These are phyloP conservation scores for Antitrichia curtipendula DNA, from an alignment of 225 moss, liverwort and hornwort species.

Conservation along the genomic window DNA sequence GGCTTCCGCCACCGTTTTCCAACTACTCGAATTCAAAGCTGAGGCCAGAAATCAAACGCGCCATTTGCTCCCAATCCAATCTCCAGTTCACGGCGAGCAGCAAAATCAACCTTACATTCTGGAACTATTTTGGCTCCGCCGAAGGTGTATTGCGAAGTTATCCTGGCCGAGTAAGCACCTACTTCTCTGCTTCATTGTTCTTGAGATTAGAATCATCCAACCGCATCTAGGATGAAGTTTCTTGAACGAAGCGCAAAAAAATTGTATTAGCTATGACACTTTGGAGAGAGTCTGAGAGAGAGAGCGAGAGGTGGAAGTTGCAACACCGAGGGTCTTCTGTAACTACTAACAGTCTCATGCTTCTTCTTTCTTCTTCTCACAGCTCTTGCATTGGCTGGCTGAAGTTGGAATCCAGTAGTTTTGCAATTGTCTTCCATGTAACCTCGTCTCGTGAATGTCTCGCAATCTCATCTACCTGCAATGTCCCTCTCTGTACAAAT, in stretches of 20 bases:
- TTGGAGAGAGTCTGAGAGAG: neutral
- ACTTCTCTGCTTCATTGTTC: neutral
- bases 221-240: neutral
- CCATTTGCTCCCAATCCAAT: slow-evolving; percentile 35
- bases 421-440: neutral
- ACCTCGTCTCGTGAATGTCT: neutral
- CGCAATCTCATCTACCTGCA: neutral
- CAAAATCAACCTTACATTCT: slow-evolving; percentile 24
- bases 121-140: slow-evolving; percentile 38
- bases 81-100: slow-evolving; percentile 39
- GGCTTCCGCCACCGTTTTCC: slow-evolving; percentile 20
- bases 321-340: neutral
- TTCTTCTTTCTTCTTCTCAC: neutral
- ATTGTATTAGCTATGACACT: neutral
- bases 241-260: no score
- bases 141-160: slow-evolving; percentile 36
- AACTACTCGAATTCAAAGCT: slow-evolving; percentile 27
- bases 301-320: no score
- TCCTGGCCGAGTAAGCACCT: slow-evolving; percentile 28
- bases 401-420: neutral
- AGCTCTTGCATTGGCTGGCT: neutral
- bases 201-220: neutral
- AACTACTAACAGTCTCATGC: neutral
- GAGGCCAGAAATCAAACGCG: slow-evolving; percentile 25
- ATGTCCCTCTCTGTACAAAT: neutral